Evolutionary conservation across 345 rosid genomes (phyloP), one percentile per base, ranked within the genome.

Genomic region (Fremontodendron californicum): DNA sequence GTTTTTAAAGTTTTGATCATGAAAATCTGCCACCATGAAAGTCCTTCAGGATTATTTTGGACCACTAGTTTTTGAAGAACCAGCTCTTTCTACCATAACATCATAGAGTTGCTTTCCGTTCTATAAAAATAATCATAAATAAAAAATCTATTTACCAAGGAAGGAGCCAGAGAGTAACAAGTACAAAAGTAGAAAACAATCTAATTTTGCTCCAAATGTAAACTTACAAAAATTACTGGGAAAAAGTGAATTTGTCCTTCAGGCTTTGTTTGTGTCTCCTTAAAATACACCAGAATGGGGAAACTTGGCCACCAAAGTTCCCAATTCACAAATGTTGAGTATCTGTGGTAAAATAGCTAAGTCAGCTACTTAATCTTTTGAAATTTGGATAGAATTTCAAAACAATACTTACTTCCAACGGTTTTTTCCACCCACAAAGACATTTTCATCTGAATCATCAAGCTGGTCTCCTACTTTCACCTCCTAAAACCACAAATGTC

Each of bases 161-260:
- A n/a, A n/a, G n/a, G n/a, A n/a, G n/a, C n/a, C n/a, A n/a, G n/a
- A n/a, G n/a, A n/a, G n/a, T n/a, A n/a, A n/a, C n/a, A n/a, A n/a
- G n/a, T n/a, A n/a, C n/a, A n/a, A n/a, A n/a, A n/a, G n/a, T n/a
- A n/a, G 33, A 58, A 58, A 55, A 55, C 4, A 5, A 23, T 21
- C 29, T 21, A 21, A 21, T 29, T 19, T 31, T 46, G 18, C 25
- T 60, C 69, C 9, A 33, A 5, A 13, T 21, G 23, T 48, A 15
- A 23, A 84, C 94, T 89, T 81, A 91, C 96, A 80, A 91, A 91
- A 71, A 91, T 89, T 6, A 91, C 92, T 3, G 93, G 96, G 80
- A 89, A 89, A 87, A 91, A 91, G 85, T 91, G 96, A 77, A 89
- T 85, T 91, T 91, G 96, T 81, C 96, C 96, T 85, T 91, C 88